Conservation (phyloP, 768 basidiomycete species). For the Gymnopilus junonius region DNA sequence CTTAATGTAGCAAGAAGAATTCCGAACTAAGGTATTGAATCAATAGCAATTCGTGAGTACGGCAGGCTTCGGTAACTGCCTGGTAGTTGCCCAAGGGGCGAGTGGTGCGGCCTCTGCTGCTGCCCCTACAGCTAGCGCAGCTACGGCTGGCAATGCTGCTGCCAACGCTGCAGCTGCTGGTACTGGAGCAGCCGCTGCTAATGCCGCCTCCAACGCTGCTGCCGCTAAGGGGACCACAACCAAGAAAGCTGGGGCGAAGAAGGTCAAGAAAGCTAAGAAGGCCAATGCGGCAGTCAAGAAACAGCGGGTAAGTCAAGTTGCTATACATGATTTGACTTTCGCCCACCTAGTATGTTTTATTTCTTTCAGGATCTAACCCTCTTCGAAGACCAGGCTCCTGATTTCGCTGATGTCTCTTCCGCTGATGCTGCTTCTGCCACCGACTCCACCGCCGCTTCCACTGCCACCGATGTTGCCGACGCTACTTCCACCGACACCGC, state of each 20-base stretch:
- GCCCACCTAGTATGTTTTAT: not conserved
- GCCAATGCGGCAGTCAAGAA: not conserved
- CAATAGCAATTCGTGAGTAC: conserved; percentile 48
- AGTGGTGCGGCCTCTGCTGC: conserved; percentile 19
- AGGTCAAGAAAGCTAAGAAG: not conserved
- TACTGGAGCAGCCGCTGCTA: conserved; percentile 9
- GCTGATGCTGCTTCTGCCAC: not conserved
- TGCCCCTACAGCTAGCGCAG: conserved; percentile 10
- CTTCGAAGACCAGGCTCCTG: not conserved
- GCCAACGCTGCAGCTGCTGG: conserved; percentile 19
- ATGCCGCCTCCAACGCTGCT: conserved; percentile 19
- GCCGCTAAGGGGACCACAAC: conserved; percentile 10
- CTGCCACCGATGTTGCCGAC: not conserved
- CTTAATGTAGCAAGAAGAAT: not conserved
- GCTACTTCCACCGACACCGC: too few relatives aligned
- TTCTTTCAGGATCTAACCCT: not conserved
- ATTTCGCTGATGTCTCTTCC: not conserved
- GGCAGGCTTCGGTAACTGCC: conserved; percentile 59
- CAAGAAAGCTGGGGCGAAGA: conserved; percentile 10
- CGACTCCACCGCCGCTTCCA: not conserved
- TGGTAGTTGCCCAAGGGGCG: conserved; percentile 46
- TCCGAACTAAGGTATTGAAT: not conserved
- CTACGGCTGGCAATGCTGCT: conserved; percentile 13
- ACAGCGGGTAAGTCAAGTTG: not conserved
- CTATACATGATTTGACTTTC: not conserved